Conservation (phyloP, 108 stramenopile genomes). For the Pseudonitzschia multistriata region DNA sequence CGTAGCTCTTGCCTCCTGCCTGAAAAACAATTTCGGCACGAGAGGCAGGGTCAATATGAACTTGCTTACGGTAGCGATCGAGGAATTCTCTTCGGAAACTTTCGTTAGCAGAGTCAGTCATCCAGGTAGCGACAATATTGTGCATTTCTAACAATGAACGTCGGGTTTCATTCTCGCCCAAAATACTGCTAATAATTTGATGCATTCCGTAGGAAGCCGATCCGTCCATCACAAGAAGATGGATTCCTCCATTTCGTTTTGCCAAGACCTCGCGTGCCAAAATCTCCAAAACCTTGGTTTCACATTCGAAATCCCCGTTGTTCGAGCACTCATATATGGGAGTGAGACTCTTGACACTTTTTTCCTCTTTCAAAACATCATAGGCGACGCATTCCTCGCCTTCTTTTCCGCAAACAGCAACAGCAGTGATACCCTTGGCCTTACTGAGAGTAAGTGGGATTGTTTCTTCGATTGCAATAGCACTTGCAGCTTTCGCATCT, state of each 20-base stretch:
- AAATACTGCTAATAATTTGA: conserved; percentile 36
- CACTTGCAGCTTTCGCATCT: conserved; percentile 18
- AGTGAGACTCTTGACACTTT: conserved; percentile 18
- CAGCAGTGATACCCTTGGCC: conserved; percentile 20
- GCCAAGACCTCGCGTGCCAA: conserved; percentile 10
- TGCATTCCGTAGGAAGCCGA: conserved; percentile 25
- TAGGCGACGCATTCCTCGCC: conserved; percentile 21
- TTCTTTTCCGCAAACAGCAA: conserved; percentile 22
- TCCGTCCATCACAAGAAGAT: conserved; percentile 39
- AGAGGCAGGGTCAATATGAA: conserved; percentile 25
- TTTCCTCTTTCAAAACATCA: conserved; percentile 17
- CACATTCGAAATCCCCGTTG: conserved; percentile 18
- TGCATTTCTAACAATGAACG: background rate
- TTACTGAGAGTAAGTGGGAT: conserved; percentile 10
- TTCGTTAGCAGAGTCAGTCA: conserved; percentile 3
- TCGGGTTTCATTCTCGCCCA: conserved; percentile 7
- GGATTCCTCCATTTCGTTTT: conserved; percentile 9
- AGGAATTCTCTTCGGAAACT: conserved; percentile 25
- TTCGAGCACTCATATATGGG: conserved; percentile 20
- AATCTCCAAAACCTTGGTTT: conserved; percentile 9
- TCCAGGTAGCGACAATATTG: conserved; percentile 15
- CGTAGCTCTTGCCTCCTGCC: conserved; percentile 18
- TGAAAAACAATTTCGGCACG: conserved; percentile 22
- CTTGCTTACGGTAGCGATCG: conserved; percentile 23
- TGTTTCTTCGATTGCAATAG: conserved; percentile 22